Base-by-base conservation (phyloP, 148 eudicot species). In the Camellia japonica region DNA sequence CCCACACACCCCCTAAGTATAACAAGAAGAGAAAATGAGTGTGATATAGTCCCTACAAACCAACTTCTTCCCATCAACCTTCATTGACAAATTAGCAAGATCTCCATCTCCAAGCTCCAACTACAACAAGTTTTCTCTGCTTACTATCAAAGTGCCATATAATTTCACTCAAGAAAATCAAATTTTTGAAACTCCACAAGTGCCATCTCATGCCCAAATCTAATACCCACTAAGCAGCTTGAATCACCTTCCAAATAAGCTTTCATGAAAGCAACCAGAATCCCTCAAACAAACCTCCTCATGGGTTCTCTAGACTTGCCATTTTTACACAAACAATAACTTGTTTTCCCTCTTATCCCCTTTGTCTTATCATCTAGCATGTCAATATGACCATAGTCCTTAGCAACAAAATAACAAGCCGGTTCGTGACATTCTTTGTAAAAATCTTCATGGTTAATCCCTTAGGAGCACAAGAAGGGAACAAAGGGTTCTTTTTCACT, bases 371-470 rank as follows among this genome's bases (percentile, higher is more conserved):
- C 92, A 84, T 93, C 92, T 15, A 93, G 58, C 93, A 93, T 83
- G 73, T 93, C 97, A 51, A 87, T 44, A 75, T 93, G 97, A 1
- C 95, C 97, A 68, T 88, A 87, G 72, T 89, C 90, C 81, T 87
- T 91, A 0, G 86, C 95, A 15, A 91, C 85, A 80, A 91, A 91
- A 73, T 93, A 83, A 76, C 89, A 89, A 42, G 90, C 88, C 18
- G 93, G 95, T 68, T 74, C 59, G n/a, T 79, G 80, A 44, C 93
- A 89, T 65, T 93, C 97, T 3, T 78, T 78, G 46, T 82, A 93
- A 66, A 93, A 91, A 69, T 93, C 84, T 61, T 83, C 82, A 42
- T 93, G 95, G 81, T 90, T 90, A 80, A 93, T 93, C 95, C 97
- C 77, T 87, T 84, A 0, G 95, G 97, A 7, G 97, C 97, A 80